These are phyloP conservation scores for Pelomyxa schiedti DNA, from an alignment of 78 protist species.

Conservation along the genomic window DNA sequence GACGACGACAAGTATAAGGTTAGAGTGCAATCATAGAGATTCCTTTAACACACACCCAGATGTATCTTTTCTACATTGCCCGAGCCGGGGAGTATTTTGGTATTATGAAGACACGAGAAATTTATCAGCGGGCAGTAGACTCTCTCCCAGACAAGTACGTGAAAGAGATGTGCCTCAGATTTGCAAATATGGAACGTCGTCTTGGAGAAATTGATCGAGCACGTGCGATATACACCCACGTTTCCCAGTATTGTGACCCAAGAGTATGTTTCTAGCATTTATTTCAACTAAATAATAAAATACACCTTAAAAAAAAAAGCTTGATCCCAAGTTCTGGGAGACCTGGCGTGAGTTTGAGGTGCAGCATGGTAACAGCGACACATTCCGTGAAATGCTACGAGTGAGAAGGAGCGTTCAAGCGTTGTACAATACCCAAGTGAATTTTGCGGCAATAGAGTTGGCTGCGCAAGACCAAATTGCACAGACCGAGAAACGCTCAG, in stretches of 20 bases:
- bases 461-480: neutral
- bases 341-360: constrained; percentile 89
- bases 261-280: too few species aligned
- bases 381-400: constrained; percentile 88
- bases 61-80: constrained; percentile 71
- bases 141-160: constrained; percentile 46
- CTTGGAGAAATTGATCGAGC: constrained; percentile 97
- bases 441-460: neutral
- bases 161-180: constrained; percentile 59
- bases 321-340: constrained; percentile 57
- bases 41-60: too few species aligned
- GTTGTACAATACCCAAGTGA: neutral
- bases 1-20: constrained; percentile 19
- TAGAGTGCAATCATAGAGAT: too few species aligned
- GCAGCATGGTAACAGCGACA: constrained; percentile 90
- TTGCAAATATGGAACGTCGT: constrained; percentile 77
- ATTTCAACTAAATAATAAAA: too few species aligned
- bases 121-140: constrained; percentile 82
- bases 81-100: constrained; percentile 74
- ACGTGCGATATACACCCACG: constrained; percentile 76
- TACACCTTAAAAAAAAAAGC: too few species aligned
- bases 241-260: constrained; percentile 77
- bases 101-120: constrained; percentile 78
- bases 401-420: constrained; percentile 70
- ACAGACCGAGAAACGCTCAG: neutral